These are phyloP conservation scores for Talaromyces adpressus DNA, from an alignment of 495 filamentous ascomycete species.

Conservation along the genomic window DNA sequence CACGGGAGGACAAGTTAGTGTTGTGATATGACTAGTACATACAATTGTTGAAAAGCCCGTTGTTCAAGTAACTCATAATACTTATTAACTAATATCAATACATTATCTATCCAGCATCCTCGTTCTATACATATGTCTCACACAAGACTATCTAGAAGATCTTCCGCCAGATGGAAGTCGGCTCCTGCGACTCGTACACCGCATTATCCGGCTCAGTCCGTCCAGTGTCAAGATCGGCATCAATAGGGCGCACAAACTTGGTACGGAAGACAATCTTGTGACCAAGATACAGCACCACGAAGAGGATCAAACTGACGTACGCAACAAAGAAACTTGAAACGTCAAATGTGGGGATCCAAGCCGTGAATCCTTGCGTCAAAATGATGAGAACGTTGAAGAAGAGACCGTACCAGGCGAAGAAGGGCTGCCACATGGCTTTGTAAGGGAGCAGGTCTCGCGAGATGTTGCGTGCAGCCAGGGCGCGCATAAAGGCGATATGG, in stretches of 20 bases:
- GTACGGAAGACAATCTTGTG: conserved; percentile 48
- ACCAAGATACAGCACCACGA: conserved; percentile 48
- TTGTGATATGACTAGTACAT: too few species aligned
- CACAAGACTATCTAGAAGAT: not conserved
- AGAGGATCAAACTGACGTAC: conserved; percentile 58
- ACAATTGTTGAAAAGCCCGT: too few species aligned
- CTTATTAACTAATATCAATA: not conserved
- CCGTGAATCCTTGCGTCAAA: conserved; percentile 63
- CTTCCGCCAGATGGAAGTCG: conserved; percentile 24
- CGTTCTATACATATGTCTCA: not conserved
- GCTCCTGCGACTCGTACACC: conserved; percentile 36
- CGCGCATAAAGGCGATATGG: conserved; percentile 56
- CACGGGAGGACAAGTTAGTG: too few species aligned
- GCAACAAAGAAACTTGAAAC: conserved; percentile 52
- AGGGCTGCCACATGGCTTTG: conserved; percentile 52
- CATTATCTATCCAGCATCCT: not conserved
- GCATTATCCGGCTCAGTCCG: conserved; percentile 32
- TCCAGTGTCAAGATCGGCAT: conserved; percentile 45
- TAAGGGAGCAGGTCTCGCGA: conserved; percentile 51
- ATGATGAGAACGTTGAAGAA: conserved; percentile 59
- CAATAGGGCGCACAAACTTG: conserved; percentile 31
- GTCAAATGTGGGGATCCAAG: conserved; percentile 54
- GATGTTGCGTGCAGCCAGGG: conserved; percentile 50
- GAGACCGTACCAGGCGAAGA: conserved; percentile 51
- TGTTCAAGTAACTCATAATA: not conserved